phyloP scores from a whole-genome alignment of 805 yeast genomes.

The Kodamaea kaohsiungensis region DNA sequence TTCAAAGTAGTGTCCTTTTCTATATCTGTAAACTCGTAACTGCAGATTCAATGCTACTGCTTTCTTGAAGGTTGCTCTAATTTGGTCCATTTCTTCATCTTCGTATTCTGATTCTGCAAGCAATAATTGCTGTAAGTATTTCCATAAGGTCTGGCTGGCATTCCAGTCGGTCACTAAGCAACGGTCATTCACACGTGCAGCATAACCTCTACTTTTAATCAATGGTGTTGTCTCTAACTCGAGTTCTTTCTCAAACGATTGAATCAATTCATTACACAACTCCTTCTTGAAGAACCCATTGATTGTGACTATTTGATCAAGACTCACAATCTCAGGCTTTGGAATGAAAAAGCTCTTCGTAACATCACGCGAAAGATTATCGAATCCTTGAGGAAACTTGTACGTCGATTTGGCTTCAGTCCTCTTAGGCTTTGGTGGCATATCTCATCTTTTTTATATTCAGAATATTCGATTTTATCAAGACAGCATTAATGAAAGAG shows the following conservation, averaged over 20 bases:
- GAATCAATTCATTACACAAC: conserved; percentile 42
- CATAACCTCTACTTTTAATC: conserved; percentile 51
- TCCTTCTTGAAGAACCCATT: conserved; percentile 38
- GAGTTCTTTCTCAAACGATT: conserved; percentile 27
- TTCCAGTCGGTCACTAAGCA: conserved; percentile 38
- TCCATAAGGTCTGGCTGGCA: conserved; percentile 45
- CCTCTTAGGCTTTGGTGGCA: conserved; percentile 3
- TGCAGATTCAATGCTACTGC: conserved; percentile 58
- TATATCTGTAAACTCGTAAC: conserved; percentile 55
- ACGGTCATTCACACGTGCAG: conserved; percentile 59
- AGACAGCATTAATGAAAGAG: too few relatives aligned
- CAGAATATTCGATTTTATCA: too few relatives aligned
- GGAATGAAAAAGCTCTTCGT: conserved; percentile 20
- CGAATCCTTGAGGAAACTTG: conserved; percentile 20
- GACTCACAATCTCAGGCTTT: conserved; percentile 22
- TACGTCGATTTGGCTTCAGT: conserved; percentile 6
- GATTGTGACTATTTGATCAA: conserved; percentile 42
- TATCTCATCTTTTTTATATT: background rate
- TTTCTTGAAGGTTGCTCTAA: conserved; percentile 28
- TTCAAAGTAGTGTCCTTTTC: conserved; percentile 58
- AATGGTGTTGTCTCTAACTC: conserved; percentile 49
- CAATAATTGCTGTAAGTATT: conserved; percentile 34
- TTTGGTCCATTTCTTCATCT: conserved; percentile 24
- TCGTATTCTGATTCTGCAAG: conserved; percentile 28
- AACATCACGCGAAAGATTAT: conserved; percentile 12